phyloP scores from a whole-genome alignment of 208 protist genomes.

The Wallacemonas collosoma region DNA sequence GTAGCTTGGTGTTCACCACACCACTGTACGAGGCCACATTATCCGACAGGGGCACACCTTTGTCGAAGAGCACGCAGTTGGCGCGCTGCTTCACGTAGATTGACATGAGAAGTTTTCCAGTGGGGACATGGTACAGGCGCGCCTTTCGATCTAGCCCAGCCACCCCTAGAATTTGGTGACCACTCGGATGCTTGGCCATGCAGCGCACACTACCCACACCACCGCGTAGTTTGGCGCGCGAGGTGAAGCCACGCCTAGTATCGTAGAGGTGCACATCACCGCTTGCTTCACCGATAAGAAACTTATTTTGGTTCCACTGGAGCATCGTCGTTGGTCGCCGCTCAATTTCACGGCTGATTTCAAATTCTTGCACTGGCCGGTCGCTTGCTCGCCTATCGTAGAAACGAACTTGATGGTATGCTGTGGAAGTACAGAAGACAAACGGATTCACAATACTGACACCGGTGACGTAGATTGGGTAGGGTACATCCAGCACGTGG shows the following conservation, averaged over 20 bases:
- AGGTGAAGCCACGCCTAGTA: slow-evolving; percentile 81
- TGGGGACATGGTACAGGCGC: slow-evolving; percentile 82
- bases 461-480: slow-evolving; percentile 70
- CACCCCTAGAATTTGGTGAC: slow-evolving; percentile 77
- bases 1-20: slow-evolving; percentile 70
- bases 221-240: slow-evolving; percentile 75
- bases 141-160: slow-evolving; percentile 80
- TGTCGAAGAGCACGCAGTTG: slow-evolving; percentile 71
- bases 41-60: slow-evolving; percentile 57
- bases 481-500: slow-evolving; percentile 80
- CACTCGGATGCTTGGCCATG: slow-evolving; percentile 83
- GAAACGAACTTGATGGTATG: slow-evolving; percentile 84
- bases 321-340: slow-evolving; percentile 73
- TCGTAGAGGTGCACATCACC: slow-evolving; percentile 88
- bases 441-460: slow-evolving; percentile 77
- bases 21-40: slow-evolving; percentile 64
- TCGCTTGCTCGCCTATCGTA: slow-evolving; percentile 78
- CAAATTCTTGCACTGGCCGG: slow-evolving; percentile 80
- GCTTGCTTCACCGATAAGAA: slow-evolving; percentile 81
- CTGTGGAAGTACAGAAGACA: slow-evolving; percentile 74
- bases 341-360: slow-evolving; percentile 81
- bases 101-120: slow-evolving; percentile 68
- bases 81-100: slow-evolving; percentile 79
- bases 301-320: slow-evolving; percentile 90
- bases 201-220: slow-evolving; percentile 83